Conservation (phyloP, 805 yeast species). For the Candida chauliodis region DNA sequence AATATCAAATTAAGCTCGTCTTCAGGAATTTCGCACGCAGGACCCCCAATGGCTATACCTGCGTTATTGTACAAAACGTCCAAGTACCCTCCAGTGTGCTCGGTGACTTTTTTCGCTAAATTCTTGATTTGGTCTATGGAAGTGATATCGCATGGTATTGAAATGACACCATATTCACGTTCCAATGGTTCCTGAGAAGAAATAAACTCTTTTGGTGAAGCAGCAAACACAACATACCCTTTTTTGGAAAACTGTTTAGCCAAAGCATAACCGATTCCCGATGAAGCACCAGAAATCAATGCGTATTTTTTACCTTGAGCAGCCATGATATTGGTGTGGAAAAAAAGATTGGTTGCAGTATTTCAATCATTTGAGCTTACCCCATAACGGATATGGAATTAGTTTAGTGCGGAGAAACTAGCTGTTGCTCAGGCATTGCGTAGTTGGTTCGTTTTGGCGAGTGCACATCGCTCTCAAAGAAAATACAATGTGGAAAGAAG, state of each 20-base stretch:
- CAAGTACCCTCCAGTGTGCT: constrained; percentile 28
- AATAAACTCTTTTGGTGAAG: constrained; percentile 51
- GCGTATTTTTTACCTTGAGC: constrained; percentile 26
- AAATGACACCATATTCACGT: constrained; percentile 25
- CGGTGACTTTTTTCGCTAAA: constrained; percentile 18
- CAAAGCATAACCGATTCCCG: constrained; percentile 48
- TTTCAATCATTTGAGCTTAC: no score
- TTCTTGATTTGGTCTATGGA: constrained; percentile 21
- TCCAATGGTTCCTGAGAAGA: constrained; percentile 46
- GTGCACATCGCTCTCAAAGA: no score
- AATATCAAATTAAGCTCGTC: constrained; percentile 18
- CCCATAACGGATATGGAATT: no score
- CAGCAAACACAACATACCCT: constrained; percentile 59
- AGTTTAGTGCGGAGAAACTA: no score
- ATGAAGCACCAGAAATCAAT: constrained; percentile 50
- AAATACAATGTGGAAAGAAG: no score
- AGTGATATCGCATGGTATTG: constrained; percentile 36
- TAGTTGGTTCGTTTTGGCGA: no score
- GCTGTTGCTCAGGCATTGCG: no score
- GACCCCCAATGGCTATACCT: constrained; percentile 28
- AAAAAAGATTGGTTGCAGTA: no score
- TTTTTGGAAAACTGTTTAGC: constrained; percentile 42
- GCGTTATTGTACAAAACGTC: constrained; percentile 42
- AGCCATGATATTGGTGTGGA: no score
- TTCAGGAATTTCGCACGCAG: constrained; percentile 28